Conservation (phyloP, 257 asterid genomes). For the Plantago ovata region DNA sequence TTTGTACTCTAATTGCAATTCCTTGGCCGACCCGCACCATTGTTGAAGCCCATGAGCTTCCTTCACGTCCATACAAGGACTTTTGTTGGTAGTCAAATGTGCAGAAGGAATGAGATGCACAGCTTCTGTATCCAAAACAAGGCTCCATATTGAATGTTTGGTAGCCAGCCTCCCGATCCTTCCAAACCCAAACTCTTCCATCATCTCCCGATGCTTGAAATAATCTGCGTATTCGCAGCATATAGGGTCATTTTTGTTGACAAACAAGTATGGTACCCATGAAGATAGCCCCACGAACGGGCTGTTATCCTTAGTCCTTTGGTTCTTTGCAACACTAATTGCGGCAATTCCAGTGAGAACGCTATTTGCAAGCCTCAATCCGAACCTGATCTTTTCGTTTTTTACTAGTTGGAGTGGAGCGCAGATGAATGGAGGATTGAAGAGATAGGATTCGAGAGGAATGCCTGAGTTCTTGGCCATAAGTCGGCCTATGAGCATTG, state of each 20-base stretch:
- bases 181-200: constrained; percentile 50
- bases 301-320: constrained; percentile 18
- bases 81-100: constrained; percentile 36
- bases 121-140: constrained; percentile 39
- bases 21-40: constrained; percentile 67
- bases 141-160: constrained; percentile 51
- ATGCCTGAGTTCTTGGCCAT: constrained; percentile 33
- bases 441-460: constrained; percentile 57
- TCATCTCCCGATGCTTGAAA: constrained; percentile 63
- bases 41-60: constrained; percentile 67
- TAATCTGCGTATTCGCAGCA: constrained; percentile 60
- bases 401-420: constrained; percentile 48
- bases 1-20: constrained; percentile 33
- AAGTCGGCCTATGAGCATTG: constrained; percentile 49
- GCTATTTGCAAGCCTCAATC: constrained; percentile 47
- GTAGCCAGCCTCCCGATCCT: constrained; percentile 55
- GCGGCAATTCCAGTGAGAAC: constrained; percentile 39
- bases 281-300: constrained; percentile 35
- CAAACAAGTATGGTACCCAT: constrained; percentile 68
- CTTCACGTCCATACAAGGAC: constrained; percentile 27
- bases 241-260: constrained; percentile 54
- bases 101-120: constrained; percentile 71
- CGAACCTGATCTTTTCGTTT: constrained; percentile 47
- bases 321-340: neutral
- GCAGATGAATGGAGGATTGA: constrained; percentile 71